Evolutionary conservation across 208 protist genomes (phyloP), one percentile per base, ranked within the genome.

Genomic region (Crithidia fasciculata): DNA sequence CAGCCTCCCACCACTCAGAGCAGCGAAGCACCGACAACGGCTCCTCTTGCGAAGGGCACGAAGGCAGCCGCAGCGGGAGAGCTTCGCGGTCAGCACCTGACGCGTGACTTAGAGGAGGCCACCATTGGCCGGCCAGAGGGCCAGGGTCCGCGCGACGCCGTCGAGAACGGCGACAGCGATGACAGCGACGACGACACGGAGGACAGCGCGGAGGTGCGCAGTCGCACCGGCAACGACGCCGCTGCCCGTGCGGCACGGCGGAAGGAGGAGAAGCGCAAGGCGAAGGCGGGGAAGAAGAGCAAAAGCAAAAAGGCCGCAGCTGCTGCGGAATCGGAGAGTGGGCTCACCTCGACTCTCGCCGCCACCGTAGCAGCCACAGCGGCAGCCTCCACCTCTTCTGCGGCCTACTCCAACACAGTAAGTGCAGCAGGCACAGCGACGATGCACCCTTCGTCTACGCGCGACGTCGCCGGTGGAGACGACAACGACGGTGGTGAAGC

Each of bases 91-190:
- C 67, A 55, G 7, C 67, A 56, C 54, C 67, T 73, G 1, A 62
- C 18, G n/a, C 67, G 74, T 6, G 15, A 64, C 8, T 53, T 62
- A 9, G 78, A 83, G 52, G 75, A 60, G 19, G 69, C 52, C 15
- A 74, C 78, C 13, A 76, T 83, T 37, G 78, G 78, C 0, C 59
- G 78, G 3, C 73, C 78, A 5, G 78, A 83, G 44, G 72, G 78
- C 9, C 69, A 83, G 53, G 75, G 69, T 16, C 78, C 73, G 36
- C 73, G 73, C 41, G 78, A 79, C 43, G 56, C 67, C 3, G 73
- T 73, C 4, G 72, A 78, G 18, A 65, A 78, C n/a, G 67, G 62
- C 2, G 65, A 43, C 8, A 39, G 49, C 49, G 9, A 43, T n/a
- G 15, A 19, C n/a, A 15, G 10, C 4, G 41, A 61, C 2, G 43